Percentiles rank a stretch among this genome's conserved stretches.
Conservation (phyloP, 192 early-diverging fungal genomes). For the Rhizophagus prolifer region DNA sequence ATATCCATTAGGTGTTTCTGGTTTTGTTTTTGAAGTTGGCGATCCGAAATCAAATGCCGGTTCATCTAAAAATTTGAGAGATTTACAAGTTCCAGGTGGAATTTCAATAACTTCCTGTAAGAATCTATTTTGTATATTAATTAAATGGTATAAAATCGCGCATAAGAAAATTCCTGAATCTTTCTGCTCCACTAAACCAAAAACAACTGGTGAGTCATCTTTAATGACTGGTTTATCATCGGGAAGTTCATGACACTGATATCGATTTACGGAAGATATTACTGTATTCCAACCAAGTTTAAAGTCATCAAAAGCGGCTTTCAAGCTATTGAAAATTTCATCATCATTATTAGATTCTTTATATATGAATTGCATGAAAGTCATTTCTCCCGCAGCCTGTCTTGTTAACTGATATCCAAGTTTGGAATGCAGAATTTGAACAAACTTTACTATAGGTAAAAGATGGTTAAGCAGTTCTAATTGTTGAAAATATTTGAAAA, state of each 20-base stretch:
- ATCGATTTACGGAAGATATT: no score
- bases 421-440: neutral
- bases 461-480: constrained; percentile 2
- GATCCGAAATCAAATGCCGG: no score
- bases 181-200: constrained; percentile 1
- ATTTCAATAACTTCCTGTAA: constrained; percentile 7
- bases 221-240: no score
- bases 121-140: constrained; percentile 27
- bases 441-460: neutral
- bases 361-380: constrained; percentile 9
- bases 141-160: constrained; percentile 21
- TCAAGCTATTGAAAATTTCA: neutral
- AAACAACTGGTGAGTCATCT: no score
- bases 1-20: no score
- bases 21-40: no score
- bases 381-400: neutral
- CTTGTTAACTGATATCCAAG: constrained; percentile 7
- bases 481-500: constrained; percentile 16
- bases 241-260: constrained; percentile 29
- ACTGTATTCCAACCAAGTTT: no score
- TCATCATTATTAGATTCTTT: neutral
- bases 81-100: constrained; percentile 9
- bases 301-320: constrained; percentile 12
- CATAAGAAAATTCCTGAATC: constrained; percentile 13
- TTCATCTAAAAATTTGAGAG: neutral